Base-by-base conservation (phyloP, 148 eudicot genomes). In the Cornus controversa region DNA sequence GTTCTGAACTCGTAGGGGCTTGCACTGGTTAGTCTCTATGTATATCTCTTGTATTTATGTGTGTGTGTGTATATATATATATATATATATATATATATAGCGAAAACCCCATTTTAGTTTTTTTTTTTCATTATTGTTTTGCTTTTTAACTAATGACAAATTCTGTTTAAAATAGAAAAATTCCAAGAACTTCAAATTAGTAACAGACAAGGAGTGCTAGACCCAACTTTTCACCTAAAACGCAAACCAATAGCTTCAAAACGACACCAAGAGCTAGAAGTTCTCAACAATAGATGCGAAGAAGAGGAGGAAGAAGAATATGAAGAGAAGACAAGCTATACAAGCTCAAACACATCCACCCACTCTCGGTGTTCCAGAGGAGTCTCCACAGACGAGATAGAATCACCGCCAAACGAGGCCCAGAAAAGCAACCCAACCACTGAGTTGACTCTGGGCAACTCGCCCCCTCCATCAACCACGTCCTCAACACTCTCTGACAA, bases 1-100 rank as follows among this genome's bases (percentile, higher is more conserved):
- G 96, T 27, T 93, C 93, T 76, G 93, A 93, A 74, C 75, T 94
- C 58, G 16, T 94, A 45, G 80, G 81, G 26, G 78, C 79, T 29
- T 83, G 76, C 77, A 78, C 86, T 72, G 96, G 93, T 91, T 54
- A 73, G 77, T 79, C 45, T 11, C 37, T 36, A 36, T 36, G 37
- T 6, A 36, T 2, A 36, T n/a, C n/a, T n/a, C n/a, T n/a, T n/a
- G n/a, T n/a, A n/a, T n/a, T n/a, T n/a, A n/a, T n/a, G n/a, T n/a
- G n/a, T n/a, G n/a, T n/a, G n/a, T 36, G 6, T 6, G 6, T 6
- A 36, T 2, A 36, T 6, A 36, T 6, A 36, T 6, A 36, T 6
- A 36, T 36, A 36, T 36, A 36, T 36, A 36, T 2, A 4, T 8
- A 47, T 13, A 6, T 10, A 6, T 50, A 10, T 10, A 50, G 57